phyloP scores from a whole-genome alignment of 2,329 filamentous ascomycete species.

The Stachybotrys elegans region DNA sequence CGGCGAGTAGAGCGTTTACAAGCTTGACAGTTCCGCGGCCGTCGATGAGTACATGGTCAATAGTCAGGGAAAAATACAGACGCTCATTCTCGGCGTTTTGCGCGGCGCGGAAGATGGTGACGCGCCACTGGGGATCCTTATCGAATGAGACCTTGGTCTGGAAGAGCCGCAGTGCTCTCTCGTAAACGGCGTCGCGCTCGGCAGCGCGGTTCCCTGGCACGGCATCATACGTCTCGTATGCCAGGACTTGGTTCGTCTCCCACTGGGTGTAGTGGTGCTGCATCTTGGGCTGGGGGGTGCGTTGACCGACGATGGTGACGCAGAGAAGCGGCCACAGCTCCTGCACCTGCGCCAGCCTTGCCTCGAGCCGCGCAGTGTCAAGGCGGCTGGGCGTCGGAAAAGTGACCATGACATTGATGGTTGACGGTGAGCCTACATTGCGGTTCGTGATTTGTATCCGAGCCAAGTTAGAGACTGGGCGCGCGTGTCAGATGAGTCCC shows the following conservation, averaged over 20 bases:
- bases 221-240: not conserved
- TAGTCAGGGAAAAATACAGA: not conserved
- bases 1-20: not conserved
- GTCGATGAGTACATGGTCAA: not conserved
- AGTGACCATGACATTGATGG: not conserved
- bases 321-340: not conserved
- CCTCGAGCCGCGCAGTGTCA: not conserved
- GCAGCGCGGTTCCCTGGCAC: not conserved
- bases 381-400: not conserved
- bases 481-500: no score
- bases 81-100: not conserved
- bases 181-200: not conserved
- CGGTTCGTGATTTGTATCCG: not conserved
- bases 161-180: not conserved
- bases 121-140: not conserved
- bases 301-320: not conserved
- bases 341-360: not conserved
- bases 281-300: not conserved
- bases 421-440: not conserved
- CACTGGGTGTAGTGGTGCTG: not conserved
- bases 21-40: not conserved
- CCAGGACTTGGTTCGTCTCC: not conserved
- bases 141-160: not conserved
- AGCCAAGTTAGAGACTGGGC: not conserved
- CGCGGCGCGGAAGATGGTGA: not conserved